Conservation (phyloP, 2,329 filamentous ascomycete species). For the Xylaria sp. region DNA sequence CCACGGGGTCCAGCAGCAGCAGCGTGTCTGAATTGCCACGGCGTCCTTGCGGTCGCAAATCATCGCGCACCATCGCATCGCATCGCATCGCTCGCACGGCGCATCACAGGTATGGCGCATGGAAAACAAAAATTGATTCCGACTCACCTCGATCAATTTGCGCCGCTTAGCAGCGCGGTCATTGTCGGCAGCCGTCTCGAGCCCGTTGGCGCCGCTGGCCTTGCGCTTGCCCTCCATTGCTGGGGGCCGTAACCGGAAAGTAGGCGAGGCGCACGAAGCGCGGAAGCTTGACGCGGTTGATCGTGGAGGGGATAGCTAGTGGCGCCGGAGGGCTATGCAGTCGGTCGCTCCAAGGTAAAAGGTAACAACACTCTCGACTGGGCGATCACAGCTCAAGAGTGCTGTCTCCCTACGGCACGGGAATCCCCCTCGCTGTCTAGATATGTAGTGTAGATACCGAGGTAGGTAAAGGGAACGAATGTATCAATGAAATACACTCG, state of each 20-base stretch:
- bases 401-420: slow-evolving; percentile 10
- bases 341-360: slow-evolving; percentile 9
- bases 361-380: slow-evolving; percentile 14
- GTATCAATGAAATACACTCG: background rate
- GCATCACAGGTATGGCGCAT: slow-evolving; percentile 27
- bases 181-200: slow-evolving; percentile 55
- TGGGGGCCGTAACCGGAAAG: slow-evolving; percentile 24
- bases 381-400: slow-evolving; percentile 17
- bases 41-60: slow-evolving; percentile 34
- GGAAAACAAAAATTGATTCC: slow-evolving; percentile 25
- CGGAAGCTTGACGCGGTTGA: slow-evolving; percentile 37
- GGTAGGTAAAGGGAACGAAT: slow-evolving; percentile 16
- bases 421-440: background rate
- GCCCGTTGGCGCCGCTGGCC: slow-evolving; percentile 58
- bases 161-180: slow-evolving; percentile 68
- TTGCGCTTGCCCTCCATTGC: slow-evolving; percentile 69
- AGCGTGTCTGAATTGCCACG: slow-evolving; percentile 7
- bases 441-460: background rate
- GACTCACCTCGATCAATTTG: slow-evolving; percentile 62
- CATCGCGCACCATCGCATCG: slow-evolving; percentile 32
- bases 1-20: slow-evolving; percentile 15
- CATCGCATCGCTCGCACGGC: slow-evolving; percentile 23
- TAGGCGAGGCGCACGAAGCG: slow-evolving; percentile 36
- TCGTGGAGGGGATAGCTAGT: slow-evolving; percentile 32
- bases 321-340: slow-evolving; percentile 25